Evolutionary conservation across 345 rosid genomes (phyloP).

Genomic region (Lepidium africanum): DNA sequence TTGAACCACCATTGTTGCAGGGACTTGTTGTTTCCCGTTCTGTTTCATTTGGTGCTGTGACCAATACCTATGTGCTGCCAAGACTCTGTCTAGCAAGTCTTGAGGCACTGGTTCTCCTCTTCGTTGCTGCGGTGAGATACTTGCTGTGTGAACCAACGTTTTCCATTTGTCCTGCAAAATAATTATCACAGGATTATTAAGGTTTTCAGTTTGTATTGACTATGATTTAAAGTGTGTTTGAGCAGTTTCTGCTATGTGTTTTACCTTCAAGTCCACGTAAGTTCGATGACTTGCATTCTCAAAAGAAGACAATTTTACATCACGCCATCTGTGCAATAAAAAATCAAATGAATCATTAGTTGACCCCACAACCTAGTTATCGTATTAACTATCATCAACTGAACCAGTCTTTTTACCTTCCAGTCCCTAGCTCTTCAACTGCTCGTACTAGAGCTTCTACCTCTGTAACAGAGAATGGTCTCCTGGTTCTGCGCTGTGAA

Average conservation of each 20-base stretch:
- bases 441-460: conserved; percentile 91
- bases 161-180: conserved; percentile 91
- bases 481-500: conserved; percentile 88
- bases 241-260: neutral
- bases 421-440: conserved; percentile 90
- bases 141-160: conserved; percentile 92
- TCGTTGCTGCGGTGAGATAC: conserved; percentile 81
- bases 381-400: neutral
- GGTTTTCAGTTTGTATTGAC: neutral
- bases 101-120: conserved; percentile 98
- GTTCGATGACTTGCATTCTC: conserved; percentile 71
- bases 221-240: neutral
- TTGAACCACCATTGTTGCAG: conserved; percentile 17
- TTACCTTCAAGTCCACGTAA: conserved; percentile 81
- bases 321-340: conserved; percentile 69
- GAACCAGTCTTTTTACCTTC: conserved; percentile 47
- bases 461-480: conserved; percentile 95
- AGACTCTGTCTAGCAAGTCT: conserved; percentile 77
- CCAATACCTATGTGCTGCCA: conserved; percentile 83
- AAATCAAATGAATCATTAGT: neutral
- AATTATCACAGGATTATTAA: neutral
- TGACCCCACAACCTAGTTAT: neutral
- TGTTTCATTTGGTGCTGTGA: conserved; percentile 74
- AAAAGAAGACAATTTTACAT: conserved; percentile 65
- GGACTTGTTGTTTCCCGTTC: conserved; percentile 42